Conservation (phyloP, 2,329 filamentous ascomycete species). For the Aurifilum marmelostoma region DNA sequence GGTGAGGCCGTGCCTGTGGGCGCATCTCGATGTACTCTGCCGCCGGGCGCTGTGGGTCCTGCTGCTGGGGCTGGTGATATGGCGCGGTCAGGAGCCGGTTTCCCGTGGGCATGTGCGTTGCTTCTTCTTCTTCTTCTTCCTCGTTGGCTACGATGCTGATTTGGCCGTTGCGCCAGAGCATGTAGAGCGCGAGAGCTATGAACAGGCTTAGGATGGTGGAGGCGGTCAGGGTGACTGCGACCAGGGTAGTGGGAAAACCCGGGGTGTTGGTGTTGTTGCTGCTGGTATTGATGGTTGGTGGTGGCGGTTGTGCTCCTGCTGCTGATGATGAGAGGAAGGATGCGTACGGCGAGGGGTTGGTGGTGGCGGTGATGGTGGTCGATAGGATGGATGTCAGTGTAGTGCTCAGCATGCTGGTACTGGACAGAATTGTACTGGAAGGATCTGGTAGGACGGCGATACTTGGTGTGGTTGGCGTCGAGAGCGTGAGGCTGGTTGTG, state of each 20-base stretch:
- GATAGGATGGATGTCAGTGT: neutral
- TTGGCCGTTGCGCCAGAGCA: slow-evolving; percentile 18
- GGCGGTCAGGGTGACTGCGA: slow-evolving; percentile 14
- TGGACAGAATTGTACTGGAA: neutral
- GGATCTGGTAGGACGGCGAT: neutral
- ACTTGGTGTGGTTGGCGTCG: neutral
- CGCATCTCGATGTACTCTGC: neutral
- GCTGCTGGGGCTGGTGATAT: slow-evolving; percentile 7
- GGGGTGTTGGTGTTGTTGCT: slow-evolving; percentile 4
- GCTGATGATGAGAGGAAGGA: neutral
- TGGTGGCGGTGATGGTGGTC: neutral
- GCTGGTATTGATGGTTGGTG: neutral
- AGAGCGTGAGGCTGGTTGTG: neutral
- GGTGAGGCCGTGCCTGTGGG: neutral
- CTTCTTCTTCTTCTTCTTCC: neutral
- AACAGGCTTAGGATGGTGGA: slow-evolving; percentile 9
- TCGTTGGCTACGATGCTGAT: neutral
- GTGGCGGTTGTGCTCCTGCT: neutral
- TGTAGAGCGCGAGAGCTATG: slow-evolving; percentile 16
- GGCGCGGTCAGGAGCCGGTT: neutral
- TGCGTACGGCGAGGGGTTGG: neutral
- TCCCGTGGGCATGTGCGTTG: neutral
- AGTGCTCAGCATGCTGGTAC: neutral
- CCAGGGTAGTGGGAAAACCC: slow-evolving; percentile 10
- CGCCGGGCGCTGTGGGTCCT: neutral